Evolutionary conservation across 2,329 filamentous ascomycete species (phyloP), one percentile per base, ranked within the genome.

Genomic region (Penicillium polonicum): DNA sequence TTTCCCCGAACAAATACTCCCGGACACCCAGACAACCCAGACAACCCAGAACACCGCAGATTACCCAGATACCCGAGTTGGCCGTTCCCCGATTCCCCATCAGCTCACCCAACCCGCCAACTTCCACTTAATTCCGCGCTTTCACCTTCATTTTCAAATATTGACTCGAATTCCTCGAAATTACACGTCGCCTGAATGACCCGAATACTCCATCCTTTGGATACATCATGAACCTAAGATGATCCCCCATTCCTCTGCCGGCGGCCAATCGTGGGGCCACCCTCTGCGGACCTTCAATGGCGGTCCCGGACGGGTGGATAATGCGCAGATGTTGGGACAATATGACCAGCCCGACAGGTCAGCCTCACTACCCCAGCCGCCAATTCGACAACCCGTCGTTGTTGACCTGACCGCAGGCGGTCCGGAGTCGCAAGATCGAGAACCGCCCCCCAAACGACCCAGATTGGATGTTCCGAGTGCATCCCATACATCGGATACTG

Each of bases 181-280:
- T n/a, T 8, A 36, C n/a, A 51, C 8, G 19, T 38, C 50, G 41
- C 57, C 61, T 60, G 58, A 42, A 70, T 70, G 65, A 68, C 60
- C 65, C 60, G 53, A 59, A 62, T 60, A 62, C 52, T 53, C 55
- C 46, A 56, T 59, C 60, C 61, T 61, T 59, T 64, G 50, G 52
- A 66, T 65, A 71, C 70, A 72, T 65, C 67, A 76, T 77, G 71
- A 70, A 55, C 66, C 68, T 69, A 70, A 70, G 66, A 77, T 77
- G 74, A 76, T 74, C 62, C 72, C 74, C 58, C 70, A 74, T 71
- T 66, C 74, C 61, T 75, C 73, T 59, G 70, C 70, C 65, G 72
- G 72, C 66, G 69, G 71, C 66, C 74, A 76, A 70, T 61, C 70
- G 56, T 74, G 72, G 73, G 71, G 70, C 57, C 70, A 72, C 56